Base-by-base conservation (phyloP, 2,329 filamentous ascomycete genomes). In the Apiospora marii region DNA sequence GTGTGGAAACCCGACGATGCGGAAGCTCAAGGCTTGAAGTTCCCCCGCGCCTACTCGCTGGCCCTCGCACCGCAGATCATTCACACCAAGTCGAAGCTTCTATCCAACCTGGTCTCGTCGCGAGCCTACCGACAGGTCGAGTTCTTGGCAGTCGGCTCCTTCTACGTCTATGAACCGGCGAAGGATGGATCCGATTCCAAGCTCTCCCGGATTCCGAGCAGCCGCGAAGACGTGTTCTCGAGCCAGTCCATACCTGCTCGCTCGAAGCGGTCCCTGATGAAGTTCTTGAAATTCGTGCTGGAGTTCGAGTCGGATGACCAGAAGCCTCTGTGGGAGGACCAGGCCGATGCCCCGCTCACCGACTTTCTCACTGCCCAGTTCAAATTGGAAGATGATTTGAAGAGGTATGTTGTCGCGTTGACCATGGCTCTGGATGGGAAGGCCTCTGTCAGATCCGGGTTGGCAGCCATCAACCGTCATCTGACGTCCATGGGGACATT, bases 111-210 rank as follows among this genome's bases (percentile, higher is more conserved):
- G 22, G 94, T 98, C n/a, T 94, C 95, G 2, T 98, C 96, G 8
- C 93, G 92, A 77, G 93, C 95, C 16, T 96, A 96, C 79, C 90
- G 92, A 30, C 95, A 98, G 83, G 89, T 99, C 67, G 96, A 98
- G 80, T 98, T 98, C 77, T 90, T 96, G 74, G 94, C 96, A 41
- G 94, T 98, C 37, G 96, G 96, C 37, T 96, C 93, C 72, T 98
- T 96, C 90, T 98, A 93, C 88, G 90, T 98, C 71, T 92, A 92
- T 79, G 85, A 88, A 73, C 79, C 83, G 0, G 79, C 79, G 37
- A 46, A 76, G 37, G 74, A 73, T 13, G 77, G 77, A 27, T 74
- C 77, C 19, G 75, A 78, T 22, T 68, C 79, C 49, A 78, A 77
- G 53, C 84, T 98, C 48, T 85, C 88, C 70, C 92, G 93, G 72